Conservation (phyloP, 768 basidiomycete species). For the Rossbeevera mucosa region DNA sequence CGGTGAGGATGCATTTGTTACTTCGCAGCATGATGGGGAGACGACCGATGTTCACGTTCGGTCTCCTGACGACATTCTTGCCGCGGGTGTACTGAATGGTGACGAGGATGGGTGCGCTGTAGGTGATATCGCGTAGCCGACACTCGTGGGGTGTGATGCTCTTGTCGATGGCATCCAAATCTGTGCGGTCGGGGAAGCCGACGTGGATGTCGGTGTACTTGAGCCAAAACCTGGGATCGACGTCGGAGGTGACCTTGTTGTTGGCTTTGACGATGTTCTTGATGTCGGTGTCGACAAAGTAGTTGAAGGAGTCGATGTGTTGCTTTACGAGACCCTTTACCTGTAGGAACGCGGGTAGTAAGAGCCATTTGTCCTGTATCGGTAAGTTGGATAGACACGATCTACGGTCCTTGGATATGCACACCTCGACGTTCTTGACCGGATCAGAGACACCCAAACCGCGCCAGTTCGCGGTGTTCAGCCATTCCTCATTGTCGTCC, state of each 20-base stretch:
- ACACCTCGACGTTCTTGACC: conserved; percentile 85
- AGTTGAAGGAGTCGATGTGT: conserved; percentile 98
- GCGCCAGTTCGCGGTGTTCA: conserved; percentile 58
- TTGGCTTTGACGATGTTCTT: conserved; percentile 95
- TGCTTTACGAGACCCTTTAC: conserved; percentile 99
- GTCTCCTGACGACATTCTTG: conserved; percentile 76
- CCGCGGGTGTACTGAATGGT: conserved; percentile 94
- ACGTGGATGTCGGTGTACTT: conserved; percentile 95
- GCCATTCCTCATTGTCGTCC: conserved; percentile 50
- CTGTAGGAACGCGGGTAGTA: conserved; percentile 93
- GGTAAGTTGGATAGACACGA: neutral
- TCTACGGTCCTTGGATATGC: conserved; percentile 30
- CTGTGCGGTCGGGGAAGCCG: conserved; percentile 86
- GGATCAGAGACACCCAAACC: conserved; percentile 83
- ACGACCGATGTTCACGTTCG: conserved; percentile 83
- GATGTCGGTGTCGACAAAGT: conserved; percentile 95
- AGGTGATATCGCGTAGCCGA: conserved; percentile 91
- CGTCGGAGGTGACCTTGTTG: conserved; percentile 91
- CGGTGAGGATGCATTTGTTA: conserved; percentile 88
- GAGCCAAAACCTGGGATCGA: conserved; percentile 94
- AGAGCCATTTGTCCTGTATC: conserved; percentile 97
- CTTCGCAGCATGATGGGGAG: conserved; percentile 96
- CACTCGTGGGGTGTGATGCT: conserved; percentile 95
- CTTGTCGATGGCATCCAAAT: conserved; percentile 72
- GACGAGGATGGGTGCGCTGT: conserved; percentile 88